These are phyloP conservation scores for Amanita pallidorosea DNA, from an alignment of 768 basidiomycete species.

Conservation along the genomic window DNA sequence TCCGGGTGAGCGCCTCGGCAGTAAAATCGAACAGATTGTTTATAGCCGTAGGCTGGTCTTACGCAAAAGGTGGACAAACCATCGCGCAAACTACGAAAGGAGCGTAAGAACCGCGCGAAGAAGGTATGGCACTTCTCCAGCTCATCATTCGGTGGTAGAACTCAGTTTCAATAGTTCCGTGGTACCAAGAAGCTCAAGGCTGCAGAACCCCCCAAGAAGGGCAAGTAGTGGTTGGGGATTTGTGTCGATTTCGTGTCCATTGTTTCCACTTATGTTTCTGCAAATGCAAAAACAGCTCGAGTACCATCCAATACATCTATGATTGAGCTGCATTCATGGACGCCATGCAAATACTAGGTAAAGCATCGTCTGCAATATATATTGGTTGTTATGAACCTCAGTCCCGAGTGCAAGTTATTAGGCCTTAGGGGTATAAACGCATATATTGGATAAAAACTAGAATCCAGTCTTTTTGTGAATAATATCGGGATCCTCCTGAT, in stretches of 20 bases:
- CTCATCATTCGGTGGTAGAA: constrained; percentile 6
- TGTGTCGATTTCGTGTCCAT: constrained; percentile 20
- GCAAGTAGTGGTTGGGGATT: constrained; percentile 49
- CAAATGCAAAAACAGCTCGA: constrained; percentile 2
- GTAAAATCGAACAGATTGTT: neutral
- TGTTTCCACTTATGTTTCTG: neutral
- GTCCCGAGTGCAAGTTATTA: neutral
- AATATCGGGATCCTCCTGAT: constrained; percentile 97
- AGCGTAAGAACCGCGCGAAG: constrained; percentile 99
- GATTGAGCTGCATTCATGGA: constrained; percentile 8
- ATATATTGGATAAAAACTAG: constrained; percentile 20
- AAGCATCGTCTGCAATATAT: neutral
- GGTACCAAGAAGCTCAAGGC: constrained; percentile 96
- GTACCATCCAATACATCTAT: constrained; percentile 8
- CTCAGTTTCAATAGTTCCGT: constrained; percentile 50
- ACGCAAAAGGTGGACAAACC: constrained; percentile 75
- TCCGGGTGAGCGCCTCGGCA: constrained; percentile 61
- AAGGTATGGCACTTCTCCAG: constrained; percentile 44
- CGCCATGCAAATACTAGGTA: constrained; percentile 13
- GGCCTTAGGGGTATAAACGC: constrained; percentile 7
- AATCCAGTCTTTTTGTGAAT: constrained; percentile 95
- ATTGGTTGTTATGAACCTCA: neutral
- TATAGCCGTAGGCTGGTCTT: constrained; percentile 47
- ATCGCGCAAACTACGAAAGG: constrained; percentile 96
- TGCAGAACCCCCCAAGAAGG: constrained; percentile 84